Percentiles rank a stretch among this genome's conserved stretches.
Evolutionary conservation across 495 filamentous ascomycete species (phyloP).

Genomic region (Clavariopsis aquatica): DNA sequence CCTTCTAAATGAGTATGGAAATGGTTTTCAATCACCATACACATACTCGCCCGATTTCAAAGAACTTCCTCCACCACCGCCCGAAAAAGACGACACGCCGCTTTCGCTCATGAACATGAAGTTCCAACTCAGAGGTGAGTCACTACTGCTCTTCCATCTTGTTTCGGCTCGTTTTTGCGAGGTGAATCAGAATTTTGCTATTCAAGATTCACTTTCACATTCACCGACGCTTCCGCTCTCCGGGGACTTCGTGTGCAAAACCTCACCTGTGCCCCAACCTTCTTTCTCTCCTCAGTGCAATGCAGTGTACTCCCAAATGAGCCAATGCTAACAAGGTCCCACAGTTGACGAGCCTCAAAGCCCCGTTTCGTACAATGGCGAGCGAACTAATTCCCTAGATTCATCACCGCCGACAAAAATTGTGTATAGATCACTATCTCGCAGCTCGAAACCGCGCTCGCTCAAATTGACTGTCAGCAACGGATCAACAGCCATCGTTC

Average conservation of each 20-base stretch:
- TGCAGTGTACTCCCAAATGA: background rate
- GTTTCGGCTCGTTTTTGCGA: background rate
- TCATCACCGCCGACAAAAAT: constrained; percentile 21
- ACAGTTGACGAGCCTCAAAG: constrained; percentile 23
- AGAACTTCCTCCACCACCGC: constrained; percentile 36
- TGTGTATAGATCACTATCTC: constrained; percentile 26
- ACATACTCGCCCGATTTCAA: constrained; percentile 28
- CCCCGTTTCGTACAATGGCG: constrained; percentile 5
- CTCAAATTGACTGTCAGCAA: constrained; percentile 37
- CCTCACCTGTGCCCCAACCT: no score
- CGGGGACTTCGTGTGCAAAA: background rate
- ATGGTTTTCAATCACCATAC: constrained; percentile 31
- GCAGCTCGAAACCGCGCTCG: constrained; percentile 30
- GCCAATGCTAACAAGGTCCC: constrained; percentile 2
- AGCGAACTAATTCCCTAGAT: constrained; percentile 13
- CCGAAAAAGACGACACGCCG: constrained; percentile 16
- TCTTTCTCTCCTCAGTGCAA: background rate
- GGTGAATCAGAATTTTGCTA: background rate
- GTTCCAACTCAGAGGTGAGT: constrained; percentile 36
- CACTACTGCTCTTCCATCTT: background rate
- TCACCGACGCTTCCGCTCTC: background rate
- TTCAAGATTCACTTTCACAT: background rate
- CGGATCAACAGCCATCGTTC: constrained; percentile 34
- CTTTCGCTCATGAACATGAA: constrained; percentile 12
- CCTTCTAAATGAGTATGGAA: constrained; percentile 37